phyloP scores from a whole-genome alignment of 495 filamentous ascomycete species.

The Aspergillus saccharolyticus region DNA sequence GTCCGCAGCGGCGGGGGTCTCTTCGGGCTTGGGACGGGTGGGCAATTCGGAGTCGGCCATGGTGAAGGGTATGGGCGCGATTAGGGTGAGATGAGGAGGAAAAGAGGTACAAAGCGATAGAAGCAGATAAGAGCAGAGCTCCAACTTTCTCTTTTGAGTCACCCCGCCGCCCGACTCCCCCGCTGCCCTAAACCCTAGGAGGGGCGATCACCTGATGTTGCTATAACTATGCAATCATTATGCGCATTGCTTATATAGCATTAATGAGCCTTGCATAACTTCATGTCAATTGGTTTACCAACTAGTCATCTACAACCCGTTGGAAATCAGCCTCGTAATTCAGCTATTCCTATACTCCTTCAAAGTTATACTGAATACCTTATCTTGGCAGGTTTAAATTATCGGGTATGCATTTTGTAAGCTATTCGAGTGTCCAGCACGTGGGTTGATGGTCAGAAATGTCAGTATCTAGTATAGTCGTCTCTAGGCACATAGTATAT shows the following conservation, averaged over 20 bases:
- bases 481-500: background rate
- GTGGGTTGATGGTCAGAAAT: background rate
- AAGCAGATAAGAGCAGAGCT: slow-evolving; percentile 1
- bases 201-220: slow-evolving; percentile 21
- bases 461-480: background rate
- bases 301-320: no score
- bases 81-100: slow-evolving; percentile 4
- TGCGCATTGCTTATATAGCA: background rate
- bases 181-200: slow-evolving; percentile 43
- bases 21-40: slow-evolving; percentile 45
- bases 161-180: slow-evolving; percentile 33
- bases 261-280: background rate
- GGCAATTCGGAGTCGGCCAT: slow-evolving; percentile 48
- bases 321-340: background rate
- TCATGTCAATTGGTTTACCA: no score
- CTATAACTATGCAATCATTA: no score
- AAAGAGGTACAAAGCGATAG: slow-evolving; percentile 7
- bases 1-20: slow-evolving; percentile 29
- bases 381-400: no score
- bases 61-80: slow-evolving; percentile 10
- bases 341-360: no score
- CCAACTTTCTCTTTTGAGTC: slow-evolving; percentile 10
- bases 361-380: no score
- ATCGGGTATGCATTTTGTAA: no score
- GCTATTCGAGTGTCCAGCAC: background rate